Evolutionary conservation across 75 land plant genomes (phyloP), one percentile per base, ranked within the genome.

Genomic region (Cryptomeria japonica): DNA sequence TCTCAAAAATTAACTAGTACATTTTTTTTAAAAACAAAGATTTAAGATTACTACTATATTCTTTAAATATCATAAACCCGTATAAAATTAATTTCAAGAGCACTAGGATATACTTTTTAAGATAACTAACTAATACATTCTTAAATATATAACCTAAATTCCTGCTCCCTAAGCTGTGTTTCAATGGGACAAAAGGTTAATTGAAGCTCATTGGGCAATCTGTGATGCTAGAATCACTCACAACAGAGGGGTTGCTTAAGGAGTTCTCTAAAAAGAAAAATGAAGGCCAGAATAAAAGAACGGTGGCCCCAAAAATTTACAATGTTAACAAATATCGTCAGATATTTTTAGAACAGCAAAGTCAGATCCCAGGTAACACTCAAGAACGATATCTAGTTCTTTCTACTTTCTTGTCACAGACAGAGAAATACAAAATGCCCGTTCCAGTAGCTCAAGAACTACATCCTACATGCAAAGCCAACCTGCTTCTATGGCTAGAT

Each of bases 231-330:
- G 99, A 75, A 96, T 95, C 42, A 90, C 99, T 31, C 94, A 99
- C 25, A 97, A 97, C 88, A 89, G 98, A 86, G 99, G 99, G 76
- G 94, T 98, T 85, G 96, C 97, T 97, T 84, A 87, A 96, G 86
- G 99, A 98, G 86, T 98, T 96, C 79, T 97, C 99, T 15, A 98
- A 98, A 90, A 93, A 92, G 83, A 96, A 96, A 86, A 97, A 97
- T 94, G 99, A 98, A 88, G 99, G 92, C 83, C 89, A 97, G 25
- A 96, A 91, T 84, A 96, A 93, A 91, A 93, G 99, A 87, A 97
- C 96, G 99, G 99, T 97, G 84, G 99, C 99, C 0, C 93, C 97
- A 92, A 97, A 98, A 88, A 97, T 96, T 86, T 96, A 97, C 93
- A 99, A 98, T 89, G 99, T 98, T 31, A 97, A 98, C 88, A 94